Percentiles rank a stretch among this genome's conserved stretches.
These are phyloP conservation scores for Myrica gale DNA, from an alignment of 306 rosid genomes.

Conservation along the genomic window DNA sequence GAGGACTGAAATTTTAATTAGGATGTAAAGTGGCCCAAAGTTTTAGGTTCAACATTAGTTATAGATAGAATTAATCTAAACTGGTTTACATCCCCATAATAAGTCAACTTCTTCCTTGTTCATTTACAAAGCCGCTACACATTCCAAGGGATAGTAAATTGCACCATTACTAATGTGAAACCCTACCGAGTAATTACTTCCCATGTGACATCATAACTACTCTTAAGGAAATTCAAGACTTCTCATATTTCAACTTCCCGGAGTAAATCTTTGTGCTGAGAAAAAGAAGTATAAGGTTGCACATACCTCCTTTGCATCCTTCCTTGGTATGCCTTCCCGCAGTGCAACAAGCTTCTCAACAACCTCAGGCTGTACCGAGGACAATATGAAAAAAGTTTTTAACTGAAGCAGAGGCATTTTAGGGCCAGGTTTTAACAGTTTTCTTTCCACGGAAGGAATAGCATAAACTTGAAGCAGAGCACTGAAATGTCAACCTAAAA, in stretches of 20 bases:
- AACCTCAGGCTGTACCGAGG: conserved; percentile 74
- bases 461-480: background rate
- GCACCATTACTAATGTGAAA: background rate
- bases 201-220: background rate
- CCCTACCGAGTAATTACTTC: background rate
- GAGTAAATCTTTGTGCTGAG: conserved; percentile 8
- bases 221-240: conserved; percentile 13
- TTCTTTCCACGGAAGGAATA: background rate
- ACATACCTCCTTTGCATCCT: conserved; percentile 98
- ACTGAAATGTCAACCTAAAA: background rate
- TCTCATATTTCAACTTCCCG: conserved; percentile 11
- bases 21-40: background rate
- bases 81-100: background rate
- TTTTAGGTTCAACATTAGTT: background rate
- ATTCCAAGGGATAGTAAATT: background rate
- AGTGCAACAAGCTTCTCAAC: conserved; percentile 92
- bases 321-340: conserved; percentile 94
- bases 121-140: background rate
- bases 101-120: background rate
- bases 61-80: background rate
- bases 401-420: conserved; percentile 10
- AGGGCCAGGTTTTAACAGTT: background rate
- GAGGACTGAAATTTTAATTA: background rate
- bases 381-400: conserved; percentile 22
- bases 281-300: conserved; percentile 17